phyloP scores from a whole-genome alignment of 192 early-diverging fungal genomes.

The Backusella circina region DNA sequence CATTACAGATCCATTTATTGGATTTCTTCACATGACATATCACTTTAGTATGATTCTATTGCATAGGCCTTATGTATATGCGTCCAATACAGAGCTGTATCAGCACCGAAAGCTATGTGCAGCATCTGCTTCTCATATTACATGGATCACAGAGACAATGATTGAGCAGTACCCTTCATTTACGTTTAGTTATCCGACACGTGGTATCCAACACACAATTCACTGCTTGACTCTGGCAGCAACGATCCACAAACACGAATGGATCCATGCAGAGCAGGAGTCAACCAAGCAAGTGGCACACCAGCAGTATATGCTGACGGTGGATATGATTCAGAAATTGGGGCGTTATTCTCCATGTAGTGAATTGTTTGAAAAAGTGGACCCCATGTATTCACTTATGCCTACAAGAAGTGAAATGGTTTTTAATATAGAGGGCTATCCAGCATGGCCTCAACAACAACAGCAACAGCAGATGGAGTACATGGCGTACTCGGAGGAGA shows the following conservation, averaged over 20 bases:
- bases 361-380: constrained; percentile 8
- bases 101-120: constrained; percentile 46
- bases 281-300: constrained; percentile 5
- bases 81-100: constrained; percentile 16
- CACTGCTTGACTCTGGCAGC: constrained; percentile 48
- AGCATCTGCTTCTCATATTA: constrained; percentile 49
- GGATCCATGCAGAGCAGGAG: not conserved
- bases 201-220: constrained; percentile 51
- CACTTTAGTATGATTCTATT: constrained; percentile 46
- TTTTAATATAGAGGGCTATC: not conserved
- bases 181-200: constrained; percentile 43
- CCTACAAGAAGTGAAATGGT: not conserved
- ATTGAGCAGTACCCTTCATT: constrained; percentile 37
- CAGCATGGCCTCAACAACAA: not conserved
- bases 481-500: not conserved
- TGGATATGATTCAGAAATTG: not conserved
- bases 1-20: constrained; percentile 39
- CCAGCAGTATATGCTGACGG: not conserved
- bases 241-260: constrained; percentile 40
- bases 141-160: constrained; percentile 41
- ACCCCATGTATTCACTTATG: not conserved
- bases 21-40: constrained; percentile 54
- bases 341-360: not conserved
- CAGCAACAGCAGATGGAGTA: not conserved
- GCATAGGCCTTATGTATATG: constrained; percentile 44